These are phyloP conservation scores for Lophium mytilinum DNA, from an alignment of 495 filamentous ascomycete genomes.

Conservation along the genomic window DNA sequence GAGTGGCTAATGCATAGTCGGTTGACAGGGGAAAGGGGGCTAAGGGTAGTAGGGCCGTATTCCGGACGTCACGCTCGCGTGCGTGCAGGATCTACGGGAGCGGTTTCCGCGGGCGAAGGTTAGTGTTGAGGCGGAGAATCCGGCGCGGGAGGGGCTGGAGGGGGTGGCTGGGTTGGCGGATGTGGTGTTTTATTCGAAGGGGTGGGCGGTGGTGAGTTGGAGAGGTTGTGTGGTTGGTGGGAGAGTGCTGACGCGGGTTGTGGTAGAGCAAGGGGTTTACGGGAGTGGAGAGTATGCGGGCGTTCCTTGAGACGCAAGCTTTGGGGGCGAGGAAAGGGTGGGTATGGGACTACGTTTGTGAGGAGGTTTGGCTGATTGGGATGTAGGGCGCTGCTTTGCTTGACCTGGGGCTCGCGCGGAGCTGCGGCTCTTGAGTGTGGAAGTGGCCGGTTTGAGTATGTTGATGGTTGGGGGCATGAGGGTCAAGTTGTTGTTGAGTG, in stretches of 20 bases:
- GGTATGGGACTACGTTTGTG: conserved; percentile 6
- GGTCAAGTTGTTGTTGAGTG: conserved; percentile 50
- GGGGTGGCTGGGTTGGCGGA: conserved; percentile 56
- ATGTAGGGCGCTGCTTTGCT: conserved; percentile 48
- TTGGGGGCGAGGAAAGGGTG: conserved; percentile 39
- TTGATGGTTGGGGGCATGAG: background rate
- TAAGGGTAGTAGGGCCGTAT: conserved; percentile 50
- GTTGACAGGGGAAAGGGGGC: background rate
- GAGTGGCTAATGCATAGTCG: background rate
- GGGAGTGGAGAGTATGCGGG: conserved; percentile 32
- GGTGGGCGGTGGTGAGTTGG: conserved; percentile 53
- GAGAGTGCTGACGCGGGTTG: background rate
- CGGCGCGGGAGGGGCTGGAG: conserved; percentile 50
- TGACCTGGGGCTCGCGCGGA: conserved; percentile 61
- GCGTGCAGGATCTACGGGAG: conserved; percentile 50
- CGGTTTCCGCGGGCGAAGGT: conserved; percentile 41
- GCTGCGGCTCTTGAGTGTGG: conserved; percentile 42
- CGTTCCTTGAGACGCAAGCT: conserved; percentile 44
- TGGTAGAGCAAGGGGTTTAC: conserved; percentile 41
- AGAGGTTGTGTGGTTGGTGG: background rate
- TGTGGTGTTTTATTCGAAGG: conserved; percentile 62
- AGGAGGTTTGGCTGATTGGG: conserved; percentile 4
- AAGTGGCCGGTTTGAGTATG: background rate
- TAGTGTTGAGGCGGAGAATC: conserved; percentile 67
- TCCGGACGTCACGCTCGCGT: conserved; percentile 53